Percentiles rank a stretch among this genome's conserved stretches.
Conservation (phyloP, 163 green algal species). For the Coccomyxa subellipsoidea region DNA sequence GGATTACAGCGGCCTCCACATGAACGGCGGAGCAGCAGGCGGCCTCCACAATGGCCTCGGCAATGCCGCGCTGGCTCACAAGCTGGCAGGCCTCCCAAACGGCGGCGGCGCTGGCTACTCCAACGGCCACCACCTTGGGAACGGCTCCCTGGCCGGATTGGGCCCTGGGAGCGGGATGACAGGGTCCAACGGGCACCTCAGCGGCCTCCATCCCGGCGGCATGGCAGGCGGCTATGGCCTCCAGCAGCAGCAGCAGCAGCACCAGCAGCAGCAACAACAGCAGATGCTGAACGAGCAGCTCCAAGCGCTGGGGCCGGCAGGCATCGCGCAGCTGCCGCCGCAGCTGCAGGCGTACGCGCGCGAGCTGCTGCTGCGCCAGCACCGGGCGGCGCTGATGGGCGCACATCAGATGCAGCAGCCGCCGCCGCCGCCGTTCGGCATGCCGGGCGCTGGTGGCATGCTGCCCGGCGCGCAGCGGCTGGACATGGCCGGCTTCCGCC, state of each 20-base stretch:
- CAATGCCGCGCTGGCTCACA: not conserved
- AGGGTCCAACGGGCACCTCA: not conserved
- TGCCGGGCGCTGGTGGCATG: too few relatives aligned
- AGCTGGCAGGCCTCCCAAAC: not conserved
- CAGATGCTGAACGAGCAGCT: constrained; percentile 19
- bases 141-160: not conserved
- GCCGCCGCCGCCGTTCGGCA: not conserved
- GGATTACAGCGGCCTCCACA: not conserved
- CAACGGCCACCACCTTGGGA: not conserved
- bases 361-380: constrained; percentile 1
- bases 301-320: constrained; percentile 14
- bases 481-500: not conserved
- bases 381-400: not conserved
- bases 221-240: not conserved
- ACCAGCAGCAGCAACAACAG: constrained; percentile 20
- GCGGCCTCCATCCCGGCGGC: not conserved
- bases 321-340: constrained; percentile 6
- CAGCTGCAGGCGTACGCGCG: constrained; percentile 1
- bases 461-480: not conserved
- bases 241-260: not conserved
- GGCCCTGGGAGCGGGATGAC: not conserved
- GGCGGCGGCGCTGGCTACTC: not conserved
- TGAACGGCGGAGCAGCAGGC: not conserved
- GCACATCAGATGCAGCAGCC: too few relatives aligned
- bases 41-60: not conserved